Percentiles rank a stretch among this genome's conserved stretches.
These are phyloP conservation scores for Neurospora crassa DNA, from an alignment of 2,329 filamentous ascomycete genomes.

Conservation along the genomic window DNA sequence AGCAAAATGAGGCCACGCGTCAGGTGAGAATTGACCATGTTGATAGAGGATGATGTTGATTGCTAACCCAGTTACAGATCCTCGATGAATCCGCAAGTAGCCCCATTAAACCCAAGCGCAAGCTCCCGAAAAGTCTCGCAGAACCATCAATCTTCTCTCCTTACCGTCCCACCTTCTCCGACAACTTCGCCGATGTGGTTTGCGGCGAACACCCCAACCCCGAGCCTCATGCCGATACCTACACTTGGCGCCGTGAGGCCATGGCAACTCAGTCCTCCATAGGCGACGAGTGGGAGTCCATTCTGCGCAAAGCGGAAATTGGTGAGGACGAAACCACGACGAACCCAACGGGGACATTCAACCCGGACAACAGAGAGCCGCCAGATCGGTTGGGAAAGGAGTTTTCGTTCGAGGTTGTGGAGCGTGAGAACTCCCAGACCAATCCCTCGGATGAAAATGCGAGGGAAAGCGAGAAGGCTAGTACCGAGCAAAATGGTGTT, in stretches of 20 bases:
- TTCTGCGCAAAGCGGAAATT: background rate
- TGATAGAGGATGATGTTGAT: background rate
- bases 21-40: background rate
- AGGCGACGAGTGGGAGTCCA: background rate
- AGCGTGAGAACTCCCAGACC: background rate
- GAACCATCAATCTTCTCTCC: background rate
- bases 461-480: background rate
- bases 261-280: background rate
- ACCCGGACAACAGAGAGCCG: background rate
- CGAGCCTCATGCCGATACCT: background rate
- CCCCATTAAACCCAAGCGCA: background rate
- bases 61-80: background rate
- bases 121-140: background rate
- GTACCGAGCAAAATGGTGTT: background rate
- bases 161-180: background rate
- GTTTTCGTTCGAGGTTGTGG: background rate
- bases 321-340: background rate
- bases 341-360: background rate
- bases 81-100: background rate
- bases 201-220: background rate
- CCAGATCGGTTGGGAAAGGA: background rate
- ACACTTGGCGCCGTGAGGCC: background rate
- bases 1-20: background rate
- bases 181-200: background rate
- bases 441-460: background rate